Evolutionary conservation across 208 protist genomes (phyloP).

Genomic region (Endotrypanum monterogeii): DNA sequence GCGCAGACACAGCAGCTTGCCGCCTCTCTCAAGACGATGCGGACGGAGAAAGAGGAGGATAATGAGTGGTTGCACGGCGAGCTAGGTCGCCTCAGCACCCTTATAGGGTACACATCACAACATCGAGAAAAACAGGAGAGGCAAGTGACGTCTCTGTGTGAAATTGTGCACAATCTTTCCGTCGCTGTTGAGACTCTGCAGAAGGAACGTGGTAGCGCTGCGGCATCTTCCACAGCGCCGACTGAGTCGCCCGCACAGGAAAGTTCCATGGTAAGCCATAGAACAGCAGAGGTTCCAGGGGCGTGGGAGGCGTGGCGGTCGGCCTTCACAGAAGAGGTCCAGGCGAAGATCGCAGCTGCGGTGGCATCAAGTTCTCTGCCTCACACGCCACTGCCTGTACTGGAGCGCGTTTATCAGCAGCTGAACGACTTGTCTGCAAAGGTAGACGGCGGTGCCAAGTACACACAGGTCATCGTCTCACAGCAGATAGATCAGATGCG

Average conservation of each 20-base stretch:
- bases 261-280: background rate
- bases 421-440: conserved; percentile 32
- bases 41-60: conserved; percentile 23
- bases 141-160: conserved; percentile 29
- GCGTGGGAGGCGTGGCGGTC: conserved; percentile 18
- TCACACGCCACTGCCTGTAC: background rate
- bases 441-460: conserved; percentile 31
- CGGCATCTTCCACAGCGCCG: background rate
- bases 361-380: background rate
- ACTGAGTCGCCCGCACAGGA: background rate
- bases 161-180: conserved; percentile 40
- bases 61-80: conserved; percentile 36
- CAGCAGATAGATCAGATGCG: conserved; percentile 31
- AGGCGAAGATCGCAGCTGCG: conserved; percentile 18
- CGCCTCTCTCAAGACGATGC: conserved; percentile 5
- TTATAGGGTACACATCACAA: conserved; percentile 16
- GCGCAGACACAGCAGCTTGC: conserved; percentile 9
- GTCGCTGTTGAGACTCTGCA: conserved; percentile 29
- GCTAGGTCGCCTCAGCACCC: conserved; percentile 15
- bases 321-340: conserved; percentile 10
- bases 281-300: background rate
- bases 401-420: conserved; percentile 31
- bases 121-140: conserved; percentile 30
- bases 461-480: conserved; percentile 21
- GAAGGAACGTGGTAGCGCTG: background rate